These are phyloP conservation scores for Fonsecaea multimorphosa DNA, from an alignment of 2,329 filamentous ascomycete species.

Conservation along the genomic window DNA sequence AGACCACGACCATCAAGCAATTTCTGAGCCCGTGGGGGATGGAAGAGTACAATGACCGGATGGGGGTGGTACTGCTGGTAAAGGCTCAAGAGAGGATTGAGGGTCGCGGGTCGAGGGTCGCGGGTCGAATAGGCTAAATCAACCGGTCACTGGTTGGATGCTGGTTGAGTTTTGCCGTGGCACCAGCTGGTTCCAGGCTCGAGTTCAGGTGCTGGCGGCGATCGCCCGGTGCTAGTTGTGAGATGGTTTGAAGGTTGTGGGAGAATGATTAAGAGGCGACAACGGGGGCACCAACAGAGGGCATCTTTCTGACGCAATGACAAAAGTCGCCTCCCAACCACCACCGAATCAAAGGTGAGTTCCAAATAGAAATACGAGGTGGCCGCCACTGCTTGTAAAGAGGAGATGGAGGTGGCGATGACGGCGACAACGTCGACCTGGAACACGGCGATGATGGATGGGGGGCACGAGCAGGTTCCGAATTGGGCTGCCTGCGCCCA, in stretches of 20 bases:
- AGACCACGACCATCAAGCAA: background rate
- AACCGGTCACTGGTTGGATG: background rate
- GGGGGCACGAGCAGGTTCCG: background rate
- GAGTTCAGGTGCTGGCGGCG: background rate
- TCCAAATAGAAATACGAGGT: background rate
- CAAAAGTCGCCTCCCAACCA: background rate
- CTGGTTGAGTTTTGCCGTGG: background rate
- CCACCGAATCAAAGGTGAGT: background rate
- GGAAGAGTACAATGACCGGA: background rate
- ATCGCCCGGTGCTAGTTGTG: background rate
- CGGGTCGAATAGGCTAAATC: conserved; percentile 2
- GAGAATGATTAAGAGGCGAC: conserved; percentile 1
- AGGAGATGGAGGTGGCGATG: background rate
- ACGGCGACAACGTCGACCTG: background rate
- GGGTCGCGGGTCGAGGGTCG: background rate
- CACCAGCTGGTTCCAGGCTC: background rate
- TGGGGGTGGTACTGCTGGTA: background rate
- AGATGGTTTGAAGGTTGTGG: background rate
- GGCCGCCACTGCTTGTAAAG: background rate
- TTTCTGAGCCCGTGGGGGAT: background rate
- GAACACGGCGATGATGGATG: background rate
- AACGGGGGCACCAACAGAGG: background rate
- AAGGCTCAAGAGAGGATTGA: background rate
- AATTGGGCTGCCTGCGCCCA: background rate
- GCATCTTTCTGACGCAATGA: conserved; percentile 1